Evolutionary conservation across 805 yeast species (phyloP), one percentile per base, ranked within the genome.

Genomic region (Kurtzmaniella fragi): DNA sequence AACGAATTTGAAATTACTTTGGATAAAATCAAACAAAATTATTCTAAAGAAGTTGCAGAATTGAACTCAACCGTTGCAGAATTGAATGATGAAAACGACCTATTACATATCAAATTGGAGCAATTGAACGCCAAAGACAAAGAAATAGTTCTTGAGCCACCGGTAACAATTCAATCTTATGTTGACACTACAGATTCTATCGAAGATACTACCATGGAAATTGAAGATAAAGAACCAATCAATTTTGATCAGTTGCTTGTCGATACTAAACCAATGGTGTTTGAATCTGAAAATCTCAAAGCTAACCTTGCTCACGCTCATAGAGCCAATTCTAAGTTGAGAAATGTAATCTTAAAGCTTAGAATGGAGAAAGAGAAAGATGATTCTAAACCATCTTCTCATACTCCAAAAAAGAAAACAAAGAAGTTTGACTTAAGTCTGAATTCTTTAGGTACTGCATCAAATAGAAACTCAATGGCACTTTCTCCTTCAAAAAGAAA

Each of bases 11-110:
- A 62, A 33, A 58, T 62, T 12, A 70, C 71, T 31, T 61, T 69
- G 28, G 54, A 59, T 2, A 43, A 57, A 27, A 58, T 67, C 12
- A 69, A 71, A 31, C 42, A 44, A 1, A 52, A 65, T 14, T 61
- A 69, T 27, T 55, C 59, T 11, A 49, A 54, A 25, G 80, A 80
- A 41, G 48, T 78, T 6, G 59, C 59, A 23, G 78, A 71, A 13
- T 60, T 81, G 41, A 77, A 71, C 47, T 56, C 56, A 3, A 71
- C 76, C 34, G 75, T 82, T 34, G 71, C 70, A 26, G 81, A 76
- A 35, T 61, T 84, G 43, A 84, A 83, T 53, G 83, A 81, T 49
- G 89, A 82, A 52, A 83, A 83, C 57, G 84, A 80, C 46, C 65
- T 67, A 16, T 62, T 82, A 39, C 77, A 72, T 50, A 56, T 63